Percentiles rank a stretch among this genome's conserved stretches.
These are phyloP conservation scores for Pestalotiopsis sp. DNA, from an alignment of 2,329 filamentous ascomycete species.

Conservation along the genomic window DNA sequence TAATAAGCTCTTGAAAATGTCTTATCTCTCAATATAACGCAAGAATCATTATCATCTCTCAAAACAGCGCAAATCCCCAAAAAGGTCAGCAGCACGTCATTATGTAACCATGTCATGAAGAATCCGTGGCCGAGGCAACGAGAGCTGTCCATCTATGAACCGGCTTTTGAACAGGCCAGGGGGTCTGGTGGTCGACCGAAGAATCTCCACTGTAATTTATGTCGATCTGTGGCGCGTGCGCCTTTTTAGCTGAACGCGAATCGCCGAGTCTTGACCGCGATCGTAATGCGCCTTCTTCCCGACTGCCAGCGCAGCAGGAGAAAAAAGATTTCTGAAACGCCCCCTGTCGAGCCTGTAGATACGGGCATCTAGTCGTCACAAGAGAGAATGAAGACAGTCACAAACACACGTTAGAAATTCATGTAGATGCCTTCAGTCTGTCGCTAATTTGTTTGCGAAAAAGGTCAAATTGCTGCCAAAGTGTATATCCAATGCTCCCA, in stretches of 20 bases:
- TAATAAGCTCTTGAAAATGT: not conserved
- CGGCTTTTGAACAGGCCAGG: not conserved
- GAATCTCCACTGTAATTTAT: not conserved
- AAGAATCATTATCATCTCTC: not conserved
- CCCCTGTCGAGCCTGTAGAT: not conserved
- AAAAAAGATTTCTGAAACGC: not conserved
- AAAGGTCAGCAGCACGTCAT: not conserved
- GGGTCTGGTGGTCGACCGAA: not conserved
- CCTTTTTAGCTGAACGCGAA: not conserved
- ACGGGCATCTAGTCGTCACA: too few relatives aligned
- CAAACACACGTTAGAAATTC: not conserved
- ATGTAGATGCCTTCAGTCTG: not conserved
- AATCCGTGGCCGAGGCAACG: not conserved
- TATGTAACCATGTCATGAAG: not conserved
- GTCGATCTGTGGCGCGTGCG: not conserved
- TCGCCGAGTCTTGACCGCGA: not conserved
- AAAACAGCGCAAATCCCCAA: not conserved
- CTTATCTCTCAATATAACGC: too few relatives aligned
- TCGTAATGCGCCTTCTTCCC: not conserved
- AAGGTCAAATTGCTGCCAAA: constrained; percentile 12
- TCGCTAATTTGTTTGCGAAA: not conserved
- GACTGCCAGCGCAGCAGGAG: not conserved
- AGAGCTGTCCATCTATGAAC: not conserved
- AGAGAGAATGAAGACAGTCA: not conserved
- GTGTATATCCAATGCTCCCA: constrained; percentile 11